Evolutionary conservation across 2,329 filamentous ascomycete genomes (phyloP), one percentile per base, ranked within the genome.

Genomic region (Biscogniauxia mediterranea): DNA sequence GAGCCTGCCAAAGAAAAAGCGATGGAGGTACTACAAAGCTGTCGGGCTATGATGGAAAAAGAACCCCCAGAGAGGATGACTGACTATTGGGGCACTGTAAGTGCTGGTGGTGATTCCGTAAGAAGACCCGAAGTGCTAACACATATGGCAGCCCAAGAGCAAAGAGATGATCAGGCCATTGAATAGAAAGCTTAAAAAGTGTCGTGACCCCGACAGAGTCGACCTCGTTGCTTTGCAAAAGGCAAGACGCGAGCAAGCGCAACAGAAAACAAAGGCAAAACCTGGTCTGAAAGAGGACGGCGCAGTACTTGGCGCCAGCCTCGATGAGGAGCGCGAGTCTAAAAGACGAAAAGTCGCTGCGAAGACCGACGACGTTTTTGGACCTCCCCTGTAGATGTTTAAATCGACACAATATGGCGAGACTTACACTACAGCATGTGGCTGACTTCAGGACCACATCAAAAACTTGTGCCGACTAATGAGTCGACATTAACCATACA

Each of bases 181-280:
- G 13, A 82, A 86, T 17, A 86, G 83, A 75, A 93, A 92, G 72
- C 79, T 93, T n/a, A 86, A 85, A 62, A 85, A 83, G 68, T 93
- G 90, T 68, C 81, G 88, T 60, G 90, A 94, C 69, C 90, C 90
- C 0, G 88, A 91, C 67, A 86, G 90, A 59, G 85, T 84, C 52
- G 89, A 93, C 73, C 75, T 93, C 3, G 87, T 92, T 19, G 87
- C 86, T 54, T 77, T 90, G 56, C 88, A 91, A 69, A 83, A 83
- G 64, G 85, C 86, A 20, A 83, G 88, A 68, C 85, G 85, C 54
- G 84, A 87, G 68, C 78, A 82, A 61, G 77, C 76, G 0, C 63
- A 71, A 52, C 76, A 78, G 52, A 77, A 76, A 57, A 77, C 77
- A 46, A 79, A 75, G 11, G 66, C 76, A 19, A 72, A 78, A 58